Evolutionary conservation across 805 yeast species (phyloP).

Genomic region (Candida oleophila): DNA sequence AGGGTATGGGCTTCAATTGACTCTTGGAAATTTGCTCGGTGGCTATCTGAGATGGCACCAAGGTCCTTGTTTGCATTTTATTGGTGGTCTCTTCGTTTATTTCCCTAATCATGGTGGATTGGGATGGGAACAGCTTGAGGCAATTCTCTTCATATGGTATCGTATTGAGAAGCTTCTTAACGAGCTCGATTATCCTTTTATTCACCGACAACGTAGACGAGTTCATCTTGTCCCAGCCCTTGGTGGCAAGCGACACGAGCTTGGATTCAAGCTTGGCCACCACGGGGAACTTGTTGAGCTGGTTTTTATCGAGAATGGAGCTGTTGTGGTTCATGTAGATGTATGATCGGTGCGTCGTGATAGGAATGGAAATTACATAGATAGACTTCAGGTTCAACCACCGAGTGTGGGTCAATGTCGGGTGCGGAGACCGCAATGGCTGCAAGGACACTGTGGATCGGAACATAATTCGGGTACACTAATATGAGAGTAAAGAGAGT

Average conservation of each 20-base stretch:
- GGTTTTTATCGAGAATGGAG: slow-evolving; percentile 21
- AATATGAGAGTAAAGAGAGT: no score
- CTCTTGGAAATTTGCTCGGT: slow-evolving; percentile 22
- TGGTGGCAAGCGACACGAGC: slow-evolving; percentile 48
- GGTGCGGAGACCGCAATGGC: not conserved
- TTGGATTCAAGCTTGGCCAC: slow-evolving; percentile 45
- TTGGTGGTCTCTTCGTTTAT: slow-evolving; percentile 28
- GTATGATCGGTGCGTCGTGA: slow-evolving; percentile 60
- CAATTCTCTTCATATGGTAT: slow-evolving; percentile 82
- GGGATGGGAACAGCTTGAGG: slow-evolving; percentile 73
- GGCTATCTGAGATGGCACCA: slow-evolving; percentile 27
- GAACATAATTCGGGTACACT: not conserved
- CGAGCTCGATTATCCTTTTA: slow-evolving; percentile 52
- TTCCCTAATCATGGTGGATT: slow-evolving; percentile 53
- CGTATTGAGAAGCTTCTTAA: slow-evolving; percentile 53
- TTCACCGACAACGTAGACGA: slow-evolving; percentile 57
- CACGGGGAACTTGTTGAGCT: slow-evolving; percentile 27
- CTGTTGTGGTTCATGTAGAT: slow-evolving; percentile 65
- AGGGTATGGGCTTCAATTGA: slow-evolving; percentile 39
- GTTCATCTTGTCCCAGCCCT: slow-evolving; percentile 62
- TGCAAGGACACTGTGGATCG: not conserved
- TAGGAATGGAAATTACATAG: slow-evolving; percentile 68
- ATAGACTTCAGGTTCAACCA: slow-evolving; percentile 39
- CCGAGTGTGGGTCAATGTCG: not conserved
- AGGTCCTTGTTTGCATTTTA: slow-evolving; percentile 6